Evolutionary conservation across 805 yeast genomes (phyloP).

Genomic region (Pichia californica): DNA sequence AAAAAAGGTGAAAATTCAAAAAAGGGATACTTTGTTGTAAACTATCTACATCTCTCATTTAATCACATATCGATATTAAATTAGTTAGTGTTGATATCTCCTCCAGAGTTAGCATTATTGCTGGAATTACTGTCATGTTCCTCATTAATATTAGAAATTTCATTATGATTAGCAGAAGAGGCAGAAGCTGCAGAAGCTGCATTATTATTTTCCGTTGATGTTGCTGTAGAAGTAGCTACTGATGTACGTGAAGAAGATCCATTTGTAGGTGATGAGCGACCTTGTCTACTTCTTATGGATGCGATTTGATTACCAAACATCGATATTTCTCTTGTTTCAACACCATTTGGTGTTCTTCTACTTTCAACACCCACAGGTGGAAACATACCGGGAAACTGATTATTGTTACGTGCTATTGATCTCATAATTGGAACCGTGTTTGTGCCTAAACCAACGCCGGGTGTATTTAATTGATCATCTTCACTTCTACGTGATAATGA

Average conservation of each 20-base stretch:
- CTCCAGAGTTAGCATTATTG: too few relatives aligned
- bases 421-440: conserved; percentile 9
- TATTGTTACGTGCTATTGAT: conserved; percentile 13
- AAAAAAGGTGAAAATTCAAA: too few relatives aligned
- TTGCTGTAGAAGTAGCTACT: background rate
- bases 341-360: conserved; percentile 40
- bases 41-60: too few relatives aligned
- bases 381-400: conserved; percentile 23
- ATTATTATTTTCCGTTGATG: too few relatives aligned
- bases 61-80: too few relatives aligned
- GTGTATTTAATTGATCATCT: background rate
- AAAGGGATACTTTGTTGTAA: too few relatives aligned
- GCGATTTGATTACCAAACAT: conserved; percentile 1
- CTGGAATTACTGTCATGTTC: too few relatives aligned
- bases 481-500: conserved; percentile 3
- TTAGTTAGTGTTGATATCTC: too few relatives aligned
- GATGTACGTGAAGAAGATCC: background rate
- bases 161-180: too few relatives aligned
- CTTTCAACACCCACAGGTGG: conserved; percentile 42
- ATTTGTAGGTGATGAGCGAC: background rate
- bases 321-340: conserved; percentile 28
- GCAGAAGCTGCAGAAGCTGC: too few relatives aligned
- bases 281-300: too few relatives aligned
- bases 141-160: too few relatives aligned
- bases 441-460: background rate